A percentile compares a stretch with the other conserved stretches of the same genome.
phyloP scores from a whole-genome alignment of 2,329 filamentous ascomycete species.

The Xylaria arbuscula region DNA sequence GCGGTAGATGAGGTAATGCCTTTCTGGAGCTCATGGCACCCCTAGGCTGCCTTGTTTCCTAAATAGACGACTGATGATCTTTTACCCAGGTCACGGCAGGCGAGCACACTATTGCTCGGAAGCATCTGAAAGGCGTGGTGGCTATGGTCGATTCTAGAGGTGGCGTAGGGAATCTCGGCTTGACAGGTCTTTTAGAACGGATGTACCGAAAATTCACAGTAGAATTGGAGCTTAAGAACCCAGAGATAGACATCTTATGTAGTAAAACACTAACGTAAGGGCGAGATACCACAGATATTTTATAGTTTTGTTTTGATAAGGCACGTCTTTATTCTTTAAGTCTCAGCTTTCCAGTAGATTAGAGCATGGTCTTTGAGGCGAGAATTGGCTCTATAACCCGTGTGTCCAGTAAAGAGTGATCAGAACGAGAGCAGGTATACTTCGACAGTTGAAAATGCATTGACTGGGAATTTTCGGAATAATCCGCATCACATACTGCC shows the following conservation, averaged over 20 bases:
- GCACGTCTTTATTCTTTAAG: background rate
- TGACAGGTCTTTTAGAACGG: slow-evolving; percentile 19
- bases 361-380: slow-evolving; percentile 5
- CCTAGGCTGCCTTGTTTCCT: background rate
- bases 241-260: slow-evolving; percentile 14
- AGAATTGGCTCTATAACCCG: slow-evolving; percentile 1
- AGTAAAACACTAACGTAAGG: slow-evolving; percentile 7
- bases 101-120: slow-evolving; percentile 14
- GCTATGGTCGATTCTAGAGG: slow-evolving; percentile 15
- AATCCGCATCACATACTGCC: too few species aligned
- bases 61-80: slow-evolving; percentile 5
- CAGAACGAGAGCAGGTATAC: background rate
- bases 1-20: slow-evolving; percentile 19
- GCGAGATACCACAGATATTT: slow-evolving; percentile 1
- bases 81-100: slow-evolving; percentile 8
- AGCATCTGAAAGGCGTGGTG: slow-evolving; percentile 20
- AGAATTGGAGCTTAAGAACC: slow-evolving; percentile 5
- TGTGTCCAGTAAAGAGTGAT: background rate
- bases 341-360: background rate
- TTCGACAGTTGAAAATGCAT: background rate
- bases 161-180: slow-evolving; percentile 5
- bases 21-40: background rate
- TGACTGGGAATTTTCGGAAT: too few species aligned
- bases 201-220: slow-evolving; percentile 19
- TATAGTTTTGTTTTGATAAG: slow-evolving; percentile 9